phyloP scores from a whole-genome alignment of 352 stramenopile species.

The Globisporangium mamillatum region DNA sequence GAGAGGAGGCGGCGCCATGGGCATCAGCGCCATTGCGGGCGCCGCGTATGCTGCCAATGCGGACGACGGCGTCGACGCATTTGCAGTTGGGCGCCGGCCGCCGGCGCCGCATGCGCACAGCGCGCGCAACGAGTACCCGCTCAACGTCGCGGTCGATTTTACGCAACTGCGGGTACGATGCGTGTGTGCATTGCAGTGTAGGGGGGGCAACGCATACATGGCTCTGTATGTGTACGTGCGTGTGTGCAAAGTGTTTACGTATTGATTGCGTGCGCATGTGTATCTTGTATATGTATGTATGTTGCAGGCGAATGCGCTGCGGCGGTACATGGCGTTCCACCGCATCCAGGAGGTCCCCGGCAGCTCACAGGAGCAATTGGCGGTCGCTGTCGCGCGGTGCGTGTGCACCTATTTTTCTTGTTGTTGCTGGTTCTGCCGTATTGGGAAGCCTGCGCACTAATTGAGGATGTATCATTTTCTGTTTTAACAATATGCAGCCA shows the following conservation, averaged over 20 bases:
- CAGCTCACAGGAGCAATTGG: slow-evolving; percentile 51
- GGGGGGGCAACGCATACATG: neutral
- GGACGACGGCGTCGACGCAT: neutral
- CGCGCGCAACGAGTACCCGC: slow-evolving; percentile 49
- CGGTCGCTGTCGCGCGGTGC: slow-evolving; percentile 60
- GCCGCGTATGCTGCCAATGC: neutral
- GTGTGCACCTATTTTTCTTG: neutral
- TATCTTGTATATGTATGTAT: neutral
- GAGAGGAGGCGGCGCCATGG: neutral
- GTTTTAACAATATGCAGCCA: slow-evolving; percentile 34
- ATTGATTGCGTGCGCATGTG: neutral
- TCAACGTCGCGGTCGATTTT: slow-evolving; percentile 66
- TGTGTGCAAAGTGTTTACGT: neutral
- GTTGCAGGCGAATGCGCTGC: slow-evolving; percentile 51
- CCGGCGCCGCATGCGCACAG: slow-evolving; percentile 19
- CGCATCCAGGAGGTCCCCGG: slow-evolving; percentile 46
- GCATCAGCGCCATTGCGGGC: neutral
- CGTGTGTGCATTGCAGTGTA: neutral
- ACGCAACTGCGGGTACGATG: slow-evolving; percentile 52
- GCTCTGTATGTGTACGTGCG: neutral
- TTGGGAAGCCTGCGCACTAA: neutral
- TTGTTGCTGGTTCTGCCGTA: neutral
- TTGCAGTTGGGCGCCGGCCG: neutral
- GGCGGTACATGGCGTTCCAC: slow-evolving; percentile 67
- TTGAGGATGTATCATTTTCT: neutral